A percentile compares a stretch with the other conserved stretches of the same genome.
These are phyloP conservation scores for Trypanosoma avium DNA, from an alignment of 208 protist genomes.

Conservation along the genomic window DNA sequence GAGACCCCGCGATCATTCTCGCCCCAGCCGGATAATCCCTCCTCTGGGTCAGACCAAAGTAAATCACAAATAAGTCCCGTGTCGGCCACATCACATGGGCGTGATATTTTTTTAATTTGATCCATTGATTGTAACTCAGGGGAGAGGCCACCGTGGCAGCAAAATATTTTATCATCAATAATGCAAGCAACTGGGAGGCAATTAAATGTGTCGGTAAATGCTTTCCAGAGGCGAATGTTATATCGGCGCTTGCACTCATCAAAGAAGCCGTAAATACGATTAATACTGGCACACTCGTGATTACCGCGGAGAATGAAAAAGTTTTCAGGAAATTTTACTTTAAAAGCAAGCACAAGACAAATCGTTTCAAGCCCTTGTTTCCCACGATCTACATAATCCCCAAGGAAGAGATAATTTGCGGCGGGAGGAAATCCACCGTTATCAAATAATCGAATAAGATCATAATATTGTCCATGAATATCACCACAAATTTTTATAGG, in stretches of 20 bases:
- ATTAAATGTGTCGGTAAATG: constrained; percentile 99
- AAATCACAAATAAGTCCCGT: constrained; percentile 99
- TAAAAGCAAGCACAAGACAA: constrained; percentile 97
- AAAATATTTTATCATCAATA: constrained; percentile 99
- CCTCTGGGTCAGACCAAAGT: constrained; percentile 99
- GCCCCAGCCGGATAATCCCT: constrained; percentile 87
- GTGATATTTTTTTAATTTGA: constrained; percentile 95
- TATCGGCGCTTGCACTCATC: constrained; percentile 99
- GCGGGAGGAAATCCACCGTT: constrained; percentile 99
- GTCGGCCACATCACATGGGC: constrained; percentile 99
- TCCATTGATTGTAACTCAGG: constrained; percentile 97
- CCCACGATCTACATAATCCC: constrained; percentile 99
- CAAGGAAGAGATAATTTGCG: constrained; percentile 99
- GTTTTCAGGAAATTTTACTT: constrained; percentile 99
- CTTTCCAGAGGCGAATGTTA: constrained; percentile 99
- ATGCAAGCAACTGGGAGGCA: constrained; percentile 98
- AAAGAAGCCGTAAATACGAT: constrained; percentile 99
- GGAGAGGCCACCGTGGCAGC: constrained; percentile 98
- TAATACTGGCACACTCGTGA: constrained; percentile 99
- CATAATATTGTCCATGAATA: constrained; percentile 99
- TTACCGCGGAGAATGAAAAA: constrained; percentile 99
- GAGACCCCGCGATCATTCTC: constrained; percentile 94
- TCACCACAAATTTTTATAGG: constrained; percentile 96
- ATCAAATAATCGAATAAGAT: constrained; percentile 99
- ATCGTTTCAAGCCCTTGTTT: constrained; percentile 99